Base-by-base conservation (phyloP, 129 eudicot genomes). In the Centella asiatica region DNA sequence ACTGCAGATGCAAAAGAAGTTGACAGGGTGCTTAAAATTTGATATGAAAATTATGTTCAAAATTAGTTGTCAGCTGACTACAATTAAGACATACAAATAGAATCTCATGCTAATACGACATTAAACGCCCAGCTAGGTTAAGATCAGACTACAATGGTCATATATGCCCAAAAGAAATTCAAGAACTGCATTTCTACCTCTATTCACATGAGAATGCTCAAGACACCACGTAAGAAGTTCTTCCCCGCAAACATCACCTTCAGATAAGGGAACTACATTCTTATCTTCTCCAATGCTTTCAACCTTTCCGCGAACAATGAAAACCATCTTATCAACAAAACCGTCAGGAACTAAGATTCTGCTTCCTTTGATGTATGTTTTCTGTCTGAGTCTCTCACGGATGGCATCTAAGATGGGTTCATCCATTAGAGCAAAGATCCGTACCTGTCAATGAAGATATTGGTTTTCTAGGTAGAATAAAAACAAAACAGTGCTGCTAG, bases 141-240 rank as follows among this genome's bases (percentile, higher is more conserved):
- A 62, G 39, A 25, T 62, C 34, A n/a, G 14, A 26, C 22, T 27
- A 8, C 22, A 27, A 55, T 27, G 37, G 6, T 55, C 23, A 55
- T 62, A 28, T 42, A 27, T 12, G 34, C 17, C 11, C 33, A 49
- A 49, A 3, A n/a, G 36, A 23, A 32, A 19, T 15, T 12, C 19
- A 39, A 62, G 37, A 53, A 57, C n/a, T 57, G 29, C 18, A 61
- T 17, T 15, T 11, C 28, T 72, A 83, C 92, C 92, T 80, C 65
- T 80, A 40, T 78, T 76, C 47, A 76, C 66, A 46, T 77, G 74
- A 57, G 95, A 85, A 68, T 70, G 83, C 68, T 89, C 97, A 39
- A 89, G 90, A 78, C 87, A 85, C 90, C 94, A 85, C 20, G 40
- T 80, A 32, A 89, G 90, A 57, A 89, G 97, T 76, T 89, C 97